Evolutionary conservation across 2,329 filamentous ascomycete genomes (phyloP), one percentile per base, ranked within the genome.

Genomic region (Ustulina deusta): DNA sequence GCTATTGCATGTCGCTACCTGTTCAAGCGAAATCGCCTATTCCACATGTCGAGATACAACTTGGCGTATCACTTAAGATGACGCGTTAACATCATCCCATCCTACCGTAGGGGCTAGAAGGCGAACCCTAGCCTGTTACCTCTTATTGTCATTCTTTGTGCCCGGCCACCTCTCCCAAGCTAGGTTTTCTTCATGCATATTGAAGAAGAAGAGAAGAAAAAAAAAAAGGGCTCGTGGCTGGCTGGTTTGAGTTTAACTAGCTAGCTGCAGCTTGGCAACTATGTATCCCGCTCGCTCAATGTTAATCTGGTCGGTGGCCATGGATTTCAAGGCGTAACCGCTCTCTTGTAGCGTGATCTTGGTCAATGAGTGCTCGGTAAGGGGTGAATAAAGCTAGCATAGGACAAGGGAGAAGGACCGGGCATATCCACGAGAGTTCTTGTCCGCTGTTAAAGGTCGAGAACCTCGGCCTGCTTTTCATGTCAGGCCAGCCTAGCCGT

Each of bases 231-330:
- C 42, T 36, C 25, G 34, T 55, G 36, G 25, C 49, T 46, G 29
- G 25, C 61, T 60, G 51, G 32, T 29, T 48, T 22, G 56, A 40
- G 17, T 56, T 48, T 29, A 38, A 29, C 49, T 57, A 38, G 34
- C 25, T 5, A 48, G 38, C 59, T 59, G 46, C 36, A 55, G 46
- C 61, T 64, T 68, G 60, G 60, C 56, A 27, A 32, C 25, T 22
- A 44, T 48, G n/a, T n/a, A 34, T 58, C 13, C 57, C 20, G 20
- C 34, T 32, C 38, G 44, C 38, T 55, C n/a, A 27, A 44, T 17
- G 55, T 38, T 29, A 32, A 54, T 22, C 46, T 10, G 40, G 46
- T 55, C n/a, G 46, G 38, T 34, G 38, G 9, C 34, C 25, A 17
- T 38, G 29, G 46, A 34, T 20, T 51, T 42, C 32, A 38, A 54